Conservation (phyloP, 768 basidiomycete genomes). For the Trametes sanguinea region DNA sequence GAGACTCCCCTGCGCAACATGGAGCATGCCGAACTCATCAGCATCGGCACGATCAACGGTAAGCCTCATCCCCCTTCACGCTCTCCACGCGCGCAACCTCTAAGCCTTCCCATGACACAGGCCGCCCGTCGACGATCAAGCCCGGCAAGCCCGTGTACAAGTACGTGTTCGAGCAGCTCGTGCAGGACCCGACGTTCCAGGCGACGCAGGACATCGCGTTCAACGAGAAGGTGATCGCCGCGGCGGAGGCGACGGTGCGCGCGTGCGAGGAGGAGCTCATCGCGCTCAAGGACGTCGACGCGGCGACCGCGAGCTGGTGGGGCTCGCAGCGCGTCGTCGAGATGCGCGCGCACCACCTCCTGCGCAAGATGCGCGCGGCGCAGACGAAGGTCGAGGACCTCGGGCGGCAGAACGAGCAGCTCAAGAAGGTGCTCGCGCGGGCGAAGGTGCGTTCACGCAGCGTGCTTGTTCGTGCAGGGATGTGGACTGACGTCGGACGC, state of each 20-base stretch:
- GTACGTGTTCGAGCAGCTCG: conserved; percentile 82
- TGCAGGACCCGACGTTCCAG: conserved; percentile 74
- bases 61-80: conserved; percentile 5
- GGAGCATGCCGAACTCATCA: conserved; percentile 88
- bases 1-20: conserved; percentile 77
- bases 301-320: conserved; percentile 47
- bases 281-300: conserved; percentile 64
- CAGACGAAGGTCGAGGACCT: conserved; percentile 67
- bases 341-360: conserved; percentile 64
- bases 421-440: conserved; percentile 49
- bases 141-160: conserved; percentile 91
- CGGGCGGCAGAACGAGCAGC: conserved; percentile 68
- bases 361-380: conserved; percentile 73
- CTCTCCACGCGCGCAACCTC: background rate
- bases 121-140: conserved; percentile 78
- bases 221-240: conserved; percentile 64
- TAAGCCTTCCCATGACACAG: conserved; percentile 38
- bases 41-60: conserved; percentile 79
- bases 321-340: conserved; percentile 51
- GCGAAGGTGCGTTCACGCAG: background rate
- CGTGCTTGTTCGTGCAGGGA: background rate
- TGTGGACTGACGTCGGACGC: no score
- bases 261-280: conserved; percentile 77
- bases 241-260: conserved; percentile 63
- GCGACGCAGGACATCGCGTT: conserved; percentile 81